These are phyloP conservation scores for Neoarthrinium moseri DNA, from an alignment of 2,329 filamentous ascomycete species.

Conservation along the genomic window DNA sequence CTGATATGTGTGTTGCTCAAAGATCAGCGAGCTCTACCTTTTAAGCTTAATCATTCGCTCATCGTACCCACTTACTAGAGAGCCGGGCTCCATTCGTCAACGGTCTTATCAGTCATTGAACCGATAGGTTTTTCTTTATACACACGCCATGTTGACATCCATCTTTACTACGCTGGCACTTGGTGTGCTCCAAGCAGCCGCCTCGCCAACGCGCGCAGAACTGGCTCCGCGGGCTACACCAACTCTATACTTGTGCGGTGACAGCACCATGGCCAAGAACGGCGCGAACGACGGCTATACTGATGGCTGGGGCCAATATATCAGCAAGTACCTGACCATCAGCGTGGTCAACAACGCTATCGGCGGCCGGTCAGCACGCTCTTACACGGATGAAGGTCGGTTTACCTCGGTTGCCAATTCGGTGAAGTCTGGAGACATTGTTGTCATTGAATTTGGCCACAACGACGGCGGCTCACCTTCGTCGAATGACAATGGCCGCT, in stretches of 20 bases:
- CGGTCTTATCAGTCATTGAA: too few species aligned
- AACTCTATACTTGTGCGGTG: slow-evolving; percentile 51
- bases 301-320: slow-evolving; percentile 60
- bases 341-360: slow-evolving; percentile 61
- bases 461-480: slow-evolving; percentile 62
- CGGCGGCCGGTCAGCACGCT: slow-evolving; percentile 60
- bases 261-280: slow-evolving; percentile 51
- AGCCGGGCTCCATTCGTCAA: too few species aligned
- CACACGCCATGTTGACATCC: too few species aligned
- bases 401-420: slow-evolving; percentile 53
- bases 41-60: too few species aligned
- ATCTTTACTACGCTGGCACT: too few species aligned
- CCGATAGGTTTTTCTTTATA: too few species aligned
- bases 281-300: slow-evolving; percentile 34
- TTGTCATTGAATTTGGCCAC: slow-evolving; percentile 70
- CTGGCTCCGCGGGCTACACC: slow-evolving; percentile 22
- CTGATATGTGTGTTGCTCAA: too few species aligned
- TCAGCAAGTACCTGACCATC: slow-evolving; percentile 43
- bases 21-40: too few species aligned
- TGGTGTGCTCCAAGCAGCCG: not conserved
- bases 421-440: slow-evolving; percentile 56
- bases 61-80: too few species aligned
- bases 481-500: slow-evolving; percentile 57
- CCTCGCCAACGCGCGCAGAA: slow-evolving; percentile 2
- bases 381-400: slow-evolving; percentile 59